Base-by-base conservation (phyloP, 2,329 filamentous ascomycete species). In the Mycosphaerelloides madeirae region DNA sequence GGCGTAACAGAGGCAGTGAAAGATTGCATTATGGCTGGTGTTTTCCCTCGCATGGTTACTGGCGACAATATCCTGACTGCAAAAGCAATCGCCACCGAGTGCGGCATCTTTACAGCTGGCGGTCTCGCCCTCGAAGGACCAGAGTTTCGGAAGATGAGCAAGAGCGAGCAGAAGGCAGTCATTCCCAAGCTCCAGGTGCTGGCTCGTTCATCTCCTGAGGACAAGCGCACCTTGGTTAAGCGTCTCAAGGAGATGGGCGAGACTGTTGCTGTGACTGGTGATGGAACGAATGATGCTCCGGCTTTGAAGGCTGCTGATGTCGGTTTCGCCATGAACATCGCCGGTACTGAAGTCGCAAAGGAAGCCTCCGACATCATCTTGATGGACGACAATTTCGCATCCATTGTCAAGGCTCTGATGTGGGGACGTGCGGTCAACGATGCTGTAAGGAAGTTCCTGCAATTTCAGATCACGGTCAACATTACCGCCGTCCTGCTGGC, bases 401-500 rank as follows among this genome's bases (percentile, higher is more conserved):
- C 78, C 2, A 83, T 83, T 53, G 76, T 83, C 43, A 79, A 78
- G 53, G 77, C 77, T 12, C 66, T 81, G 50, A 77, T 77, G 69
- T 81, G 78, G 78, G 78, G 78, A 42, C 73, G 78, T 47, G 77
- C 78, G 14, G 76, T 76, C 47, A 77, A 76, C 50, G 74, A 77
- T 52, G 71, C 74, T 2, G 74, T 77, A 28, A 69, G 73, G 59
- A 77, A 77, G 54, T 77, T 77, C 55, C 60, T 77, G 40, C 80
- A 85, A 64, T 85, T 86, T 62, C 84, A 88, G 71, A 78, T 89
- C 50, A 87, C 84, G 0, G 90, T 95, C 69, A 96, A 95, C 73
- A 82, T 96, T 53, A 95, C 90, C 3, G 90, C 90, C 29, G 89
- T 95, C 35, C 67, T 85, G 14, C 75, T 95, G 43, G 93, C 90